phyloP scores from a whole-genome alignment of 2,329 filamentous ascomycete species.

The Chalaropsis thielavioides region DNA sequence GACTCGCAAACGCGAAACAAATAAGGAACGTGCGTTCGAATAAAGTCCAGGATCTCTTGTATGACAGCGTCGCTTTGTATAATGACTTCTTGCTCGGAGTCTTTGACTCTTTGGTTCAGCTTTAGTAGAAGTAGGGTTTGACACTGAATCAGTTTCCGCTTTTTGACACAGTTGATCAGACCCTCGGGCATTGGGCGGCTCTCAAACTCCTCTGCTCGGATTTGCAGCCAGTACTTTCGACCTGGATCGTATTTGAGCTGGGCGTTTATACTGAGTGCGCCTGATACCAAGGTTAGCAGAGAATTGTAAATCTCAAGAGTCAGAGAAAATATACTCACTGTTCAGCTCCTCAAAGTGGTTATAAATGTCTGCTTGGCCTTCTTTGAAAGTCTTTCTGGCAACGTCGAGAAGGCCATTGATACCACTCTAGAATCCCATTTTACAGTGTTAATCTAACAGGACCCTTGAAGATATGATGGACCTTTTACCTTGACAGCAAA shows the following conservation, averaged over 20 bases:
- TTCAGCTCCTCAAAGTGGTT: constrained; percentile 54
- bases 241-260: constrained; percentile 62
- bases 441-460: not conserved
- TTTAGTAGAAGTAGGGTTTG: constrained; percentile 77
- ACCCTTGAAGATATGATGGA: not conserved
- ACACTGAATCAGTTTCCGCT: constrained; percentile 67
- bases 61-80: constrained; percentile 68
- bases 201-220: constrained; percentile 49
- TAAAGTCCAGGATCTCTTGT: constrained; percentile 52
- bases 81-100: constrained; percentile 72
- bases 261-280: constrained; percentile 42
- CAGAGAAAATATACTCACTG: constrained; percentile 30
- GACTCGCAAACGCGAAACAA: constrained; percentile 79
- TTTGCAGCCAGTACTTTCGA: constrained; percentile 65
- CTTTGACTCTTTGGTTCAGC: constrained; percentile 59
- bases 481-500: constrained; percentile 63
- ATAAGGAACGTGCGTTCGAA: constrained; percentile 55
- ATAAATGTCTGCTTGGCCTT: constrained; percentile 65
- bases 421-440: constrained; percentile 40
- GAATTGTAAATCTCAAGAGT: not conserved
- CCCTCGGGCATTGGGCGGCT: constrained; percentile 44
- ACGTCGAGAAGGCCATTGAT: constrained; percentile 80
- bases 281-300: constrained; percentile 26
- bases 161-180: constrained; percentile 64
- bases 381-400: constrained; percentile 76